Base-by-base conservation (phyloP, 805 yeast genomes). In the Zygoascus ofunaensis region DNA sequence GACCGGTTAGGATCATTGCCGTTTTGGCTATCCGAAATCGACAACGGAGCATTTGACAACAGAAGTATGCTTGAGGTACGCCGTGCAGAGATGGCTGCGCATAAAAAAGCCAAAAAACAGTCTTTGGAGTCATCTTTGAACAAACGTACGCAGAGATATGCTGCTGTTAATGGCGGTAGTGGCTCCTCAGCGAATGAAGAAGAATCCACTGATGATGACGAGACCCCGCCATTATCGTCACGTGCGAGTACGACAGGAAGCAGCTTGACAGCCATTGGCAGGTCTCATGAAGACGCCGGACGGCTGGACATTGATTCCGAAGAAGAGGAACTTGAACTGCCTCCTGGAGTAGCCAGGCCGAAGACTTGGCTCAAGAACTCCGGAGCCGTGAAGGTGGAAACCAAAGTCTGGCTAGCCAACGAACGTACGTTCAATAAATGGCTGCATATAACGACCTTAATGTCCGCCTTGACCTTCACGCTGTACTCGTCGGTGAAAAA, bases 381-480 rank as follows among this genome's bases (percentile, higher is more conserved):
- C 22, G 95, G 96, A 5, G 92, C 96, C 1, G 77, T 87, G 45
- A 87, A 84, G 64, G 89, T 92, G 47, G 98, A 92, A 68, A 94
- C 97, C 24, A 92, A 92, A 60, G 98, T 92, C 12, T 92, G 97
- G 97, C 72, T 92, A 51, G 98, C 98, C 23, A 92, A 92, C 60
- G 98, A 92, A 68, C 82, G 98, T 63, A 92, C 98, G 3, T 90
- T 89, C 68, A 82, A 86, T 70, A 77, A 94, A 64, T 92, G 98
- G 98, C 71, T 92, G 52, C 87, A 82, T 50, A 90, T 90, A 19
- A 83, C 94, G 12, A 78, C 94, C 0, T 69, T 92, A 59, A 72
- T 92, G 54, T 79, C 95, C 18, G 80, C 89, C 0, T 67, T 92
- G 55, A 87, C 97, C 0, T 87, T 89, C 58, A 73, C 92, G 14